Base-by-base conservation (phyloP, 2,329 filamentous ascomycete species). In the Geosmithia putterillii region DNA sequence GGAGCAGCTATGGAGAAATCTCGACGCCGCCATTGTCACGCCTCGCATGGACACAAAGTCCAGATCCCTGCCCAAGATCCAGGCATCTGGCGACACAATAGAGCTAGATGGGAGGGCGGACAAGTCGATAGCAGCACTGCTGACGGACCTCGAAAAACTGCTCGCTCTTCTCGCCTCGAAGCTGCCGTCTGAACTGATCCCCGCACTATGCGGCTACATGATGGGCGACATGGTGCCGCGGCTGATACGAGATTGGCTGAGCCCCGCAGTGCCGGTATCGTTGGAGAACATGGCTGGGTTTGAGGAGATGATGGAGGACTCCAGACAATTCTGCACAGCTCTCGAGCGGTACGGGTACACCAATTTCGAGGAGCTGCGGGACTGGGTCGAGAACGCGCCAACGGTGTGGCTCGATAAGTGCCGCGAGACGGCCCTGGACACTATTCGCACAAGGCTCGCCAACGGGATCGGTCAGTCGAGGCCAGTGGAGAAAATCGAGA, bases 331-430 rank as follows among this genome's bases (percentile, higher is more conserved):
- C 52, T 83, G 81, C 43, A 62, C 70, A 7, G 70, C 68, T 1
- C 62, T 96, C 7, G 70, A 77, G 32, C 61, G 66, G 7, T 66
- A 81, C 17, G 71, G 74, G 0, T 90, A 86, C 71, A 69, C 71
- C 15, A 72, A 72, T 4, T 67, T 75, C 40, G 66, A 71, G 14
- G 75, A 81, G 25, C 64, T 98, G 34, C 70, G 76, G 38, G 78
- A 86, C 20, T 98, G 92, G 90, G 80, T 86, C 0, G 76, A 81
- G 36, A 80, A 82, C 47, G 83, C 86, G 1, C 85, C 88, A 0
- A 78, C 79, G 45, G 80, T 87, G 21, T 98, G 92, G 92, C 72
- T 96, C 14, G 76, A 76, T 2, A 90, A 87, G 57, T 83, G 88
- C 50, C 79, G 85, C 53, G 88, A 94, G 54, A 79, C 74, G 28